phyloP scores from a whole-genome alignment of 805 yeast species.

The Saturnispora mendoncae region DNA sequence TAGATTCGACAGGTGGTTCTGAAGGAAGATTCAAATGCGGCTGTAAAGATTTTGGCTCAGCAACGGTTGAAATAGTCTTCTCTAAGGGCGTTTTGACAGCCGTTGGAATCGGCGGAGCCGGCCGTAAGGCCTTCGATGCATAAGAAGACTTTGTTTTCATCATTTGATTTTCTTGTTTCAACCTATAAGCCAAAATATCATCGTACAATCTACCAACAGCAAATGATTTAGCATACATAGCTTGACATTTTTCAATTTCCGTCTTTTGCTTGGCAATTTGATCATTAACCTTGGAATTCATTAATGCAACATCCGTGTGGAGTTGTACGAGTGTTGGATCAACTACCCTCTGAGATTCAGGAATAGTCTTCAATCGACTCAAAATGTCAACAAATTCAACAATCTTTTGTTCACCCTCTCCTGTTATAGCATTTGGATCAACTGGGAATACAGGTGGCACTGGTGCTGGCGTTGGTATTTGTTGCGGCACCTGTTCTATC shows the following conservation, averaged over 20 bases:
- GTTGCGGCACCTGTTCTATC: constrained; percentile 22
- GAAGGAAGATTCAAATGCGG: background rate
- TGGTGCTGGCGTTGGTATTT: background rate
- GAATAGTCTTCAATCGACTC: constrained; percentile 41
- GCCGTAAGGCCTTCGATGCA: constrained; percentile 3
- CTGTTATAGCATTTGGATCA: constrained; percentile 30
- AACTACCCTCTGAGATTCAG: constrained; percentile 26
- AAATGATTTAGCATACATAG: constrained; percentile 69
- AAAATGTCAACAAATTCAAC: constrained; percentile 62
- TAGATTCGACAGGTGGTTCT: background rate
- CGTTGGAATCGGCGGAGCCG: constrained; percentile 8
- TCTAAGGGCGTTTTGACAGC: background rate
- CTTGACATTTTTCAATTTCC: constrained; percentile 57
- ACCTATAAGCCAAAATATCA: constrained; percentile 52
- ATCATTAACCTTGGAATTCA: constrained; percentile 62
- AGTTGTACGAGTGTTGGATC: constrained; percentile 48
- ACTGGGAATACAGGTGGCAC: background rate
- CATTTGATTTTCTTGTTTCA: constrained; percentile 22
- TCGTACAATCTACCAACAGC: constrained; percentile 73
- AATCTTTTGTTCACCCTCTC: constrained; percentile 62
- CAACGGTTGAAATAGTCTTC: background rate
- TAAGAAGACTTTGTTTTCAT: constrained; percentile 6
- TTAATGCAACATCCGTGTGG: constrained; percentile 47
- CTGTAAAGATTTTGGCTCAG: background rate
- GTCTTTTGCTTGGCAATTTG: constrained; percentile 49